A percentile compares a stretch with the other conserved stretches of the same genome.
These are phyloP conservation scores for Nannochloropsis oceanica DNA, from an alignment of 108 stramenopile species.

Conservation along the genomic window DNA sequence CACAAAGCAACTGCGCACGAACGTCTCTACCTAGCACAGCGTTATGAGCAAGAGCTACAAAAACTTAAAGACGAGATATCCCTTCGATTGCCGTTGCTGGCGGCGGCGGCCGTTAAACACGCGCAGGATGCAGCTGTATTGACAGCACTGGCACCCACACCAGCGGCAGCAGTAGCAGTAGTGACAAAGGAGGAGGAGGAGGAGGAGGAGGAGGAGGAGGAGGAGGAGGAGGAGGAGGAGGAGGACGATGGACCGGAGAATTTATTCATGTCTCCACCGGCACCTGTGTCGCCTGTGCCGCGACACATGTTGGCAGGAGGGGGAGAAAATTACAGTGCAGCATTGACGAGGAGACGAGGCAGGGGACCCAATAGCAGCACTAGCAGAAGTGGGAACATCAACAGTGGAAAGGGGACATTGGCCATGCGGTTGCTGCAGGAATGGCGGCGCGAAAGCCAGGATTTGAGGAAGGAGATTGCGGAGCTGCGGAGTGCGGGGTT, in stretches of 20 bases:
- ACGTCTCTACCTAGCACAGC: not conserved
- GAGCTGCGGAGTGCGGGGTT: not conserved
- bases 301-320: not conserved
- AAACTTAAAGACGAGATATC: not conserved
- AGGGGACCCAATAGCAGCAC: no score
- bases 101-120: not conserved
- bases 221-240: not conserved
- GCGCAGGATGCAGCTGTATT: not conserved
- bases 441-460: not conserved
- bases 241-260: not conserved
- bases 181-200: not conserved
- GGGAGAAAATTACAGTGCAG: constrained; percentile 2
- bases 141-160: not conserved
- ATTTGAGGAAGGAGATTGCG: not conserved
- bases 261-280: not conserved
- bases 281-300: not conserved
- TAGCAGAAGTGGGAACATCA: no score
- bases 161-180: not conserved
- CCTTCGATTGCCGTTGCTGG: not conserved
- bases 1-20: not conserved
- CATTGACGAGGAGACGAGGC: constrained; percentile 3
- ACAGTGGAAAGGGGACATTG: not conserved
- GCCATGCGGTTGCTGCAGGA: not conserved
- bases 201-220: not conserved
- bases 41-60: not conserved